Evolutionary conservation across 2,329 filamentous ascomycete genomes (phyloP), one percentile per base, ranked within the genome.

Genomic region (Alternaria panax): DNA sequence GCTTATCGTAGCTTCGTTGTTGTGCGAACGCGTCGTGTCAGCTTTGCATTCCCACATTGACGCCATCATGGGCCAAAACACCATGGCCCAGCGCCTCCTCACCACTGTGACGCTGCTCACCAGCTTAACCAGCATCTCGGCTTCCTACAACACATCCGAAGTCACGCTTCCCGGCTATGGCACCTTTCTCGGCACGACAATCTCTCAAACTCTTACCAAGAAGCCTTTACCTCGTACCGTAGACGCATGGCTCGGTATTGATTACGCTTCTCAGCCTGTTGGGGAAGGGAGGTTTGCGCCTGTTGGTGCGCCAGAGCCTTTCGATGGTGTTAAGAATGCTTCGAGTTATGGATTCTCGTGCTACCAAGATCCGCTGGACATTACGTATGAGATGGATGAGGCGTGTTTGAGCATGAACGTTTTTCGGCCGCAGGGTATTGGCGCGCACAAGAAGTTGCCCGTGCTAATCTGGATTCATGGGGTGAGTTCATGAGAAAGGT

Each of bases 201-300:
- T 80, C 50, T 74, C 73, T 27, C 63, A 71, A 27, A 80, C 76
- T 1, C 52, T 80, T 34, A 80, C 72, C 28, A 76, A 77, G 47
- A 69, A 73, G 18, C 54, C 70, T 8, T 69, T 81, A 0, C 69
- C 75, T 5, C 64, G 62, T 4, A 41, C 73, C 0, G 78, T 83
- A 2, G 79, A 83, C 42, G 80, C 81, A 4, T 83, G 81, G 81
- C 72, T 83, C 2, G 81, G 81, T 1, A 80, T 83, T 27, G 80
- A 82, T 64, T 83, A 82, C 42, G 75, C 81, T 0, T 77, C 80
- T 0, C 73, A 73, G 43, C 70, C 70, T 9, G 45, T 75, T 0
- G 80, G 79, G 2, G 72, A 77, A 0, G 54, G 68, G 5, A 78
- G 81, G 0, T 83, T 83, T 41, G 66, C 68, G 2, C 72, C 76